Conservation (phyloP, 2,329 filamentous ascomycete species). For the Lomentospora prolificans region DNA sequence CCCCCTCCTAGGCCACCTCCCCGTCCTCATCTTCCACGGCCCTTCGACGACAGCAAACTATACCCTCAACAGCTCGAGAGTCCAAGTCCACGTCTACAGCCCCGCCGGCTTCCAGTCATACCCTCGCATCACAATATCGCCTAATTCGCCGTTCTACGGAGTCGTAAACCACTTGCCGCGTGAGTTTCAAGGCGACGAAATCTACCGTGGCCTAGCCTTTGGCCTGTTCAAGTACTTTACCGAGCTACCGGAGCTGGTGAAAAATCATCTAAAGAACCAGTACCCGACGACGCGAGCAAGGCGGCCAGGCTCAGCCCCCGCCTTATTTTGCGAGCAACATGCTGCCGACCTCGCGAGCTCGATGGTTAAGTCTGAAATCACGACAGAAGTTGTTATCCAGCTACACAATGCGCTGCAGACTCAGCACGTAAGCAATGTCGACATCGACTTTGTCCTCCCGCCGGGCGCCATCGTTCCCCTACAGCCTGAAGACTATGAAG, state of each 20-base stretch:
- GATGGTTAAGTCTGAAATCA: conserved; percentile 75
- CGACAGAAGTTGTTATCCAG: conserved; percentile 59
- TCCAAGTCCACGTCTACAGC: conserved; percentile 88
- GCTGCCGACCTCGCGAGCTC: conserved; percentile 80
- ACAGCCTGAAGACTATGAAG: conserved; percentile 48
- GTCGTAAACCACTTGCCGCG: conserved; percentile 84
- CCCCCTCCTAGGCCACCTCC: conserved; percentile 67
- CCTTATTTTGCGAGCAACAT: conserved; percentile 82
- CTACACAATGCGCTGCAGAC: conserved; percentile 69
- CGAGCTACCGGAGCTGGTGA: conserved; percentile 71
- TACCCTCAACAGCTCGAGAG: conserved; percentile 79
- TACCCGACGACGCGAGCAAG: conserved; percentile 44
- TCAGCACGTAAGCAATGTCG: conserved; percentile 74
- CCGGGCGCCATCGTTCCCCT: conserved; percentile 63
- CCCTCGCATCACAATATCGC: conserved; percentile 83
- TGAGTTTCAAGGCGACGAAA: conserved; percentile 91
- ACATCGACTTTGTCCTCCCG: conserved; percentile 79
- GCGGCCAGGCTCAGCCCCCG: conserved; percentile 53
- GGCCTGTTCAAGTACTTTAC: conserved; percentile 89
- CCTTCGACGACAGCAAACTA: conserved; percentile 82
- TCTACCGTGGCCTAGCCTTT: conserved; percentile 84
- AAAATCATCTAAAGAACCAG: conserved; percentile 54
- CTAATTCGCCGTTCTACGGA: conserved; percentile 81
- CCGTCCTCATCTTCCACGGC: conserved; percentile 85
- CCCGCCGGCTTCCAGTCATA: conserved; percentile 85